A percentile compares a stretch with the other conserved stretches of the same genome.
phyloP scores from a whole-genome alignment of 768 basidiomycete genomes.

The Pleurotus citrinopileatus region DNA sequence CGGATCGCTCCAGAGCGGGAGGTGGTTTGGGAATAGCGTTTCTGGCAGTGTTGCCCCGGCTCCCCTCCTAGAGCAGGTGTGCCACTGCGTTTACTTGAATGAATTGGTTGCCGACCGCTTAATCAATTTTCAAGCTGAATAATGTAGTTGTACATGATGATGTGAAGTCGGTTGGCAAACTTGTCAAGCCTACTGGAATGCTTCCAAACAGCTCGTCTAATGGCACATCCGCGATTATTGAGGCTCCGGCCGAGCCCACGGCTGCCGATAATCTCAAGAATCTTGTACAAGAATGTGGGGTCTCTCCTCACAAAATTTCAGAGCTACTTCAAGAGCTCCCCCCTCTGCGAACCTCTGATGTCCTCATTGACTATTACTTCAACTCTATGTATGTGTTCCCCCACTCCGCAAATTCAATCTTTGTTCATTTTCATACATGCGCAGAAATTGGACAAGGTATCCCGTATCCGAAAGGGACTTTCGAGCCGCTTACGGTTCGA shows the following conservation, averaged over 20 bases:
- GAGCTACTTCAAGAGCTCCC: conserved; percentile 90
- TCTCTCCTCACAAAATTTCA: conserved; percentile 85
- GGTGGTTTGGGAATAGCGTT: conserved; percentile 84
- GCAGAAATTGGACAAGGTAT: conserved; percentile 91
- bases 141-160: conserved; percentile 34
- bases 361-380: conserved; percentile 83
- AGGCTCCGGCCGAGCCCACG: conserved; percentile 35
- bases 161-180: conserved; percentile 3
- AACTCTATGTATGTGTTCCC: conserved; percentile 52
- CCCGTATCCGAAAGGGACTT: conserved; percentile 87
- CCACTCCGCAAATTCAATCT: conserved; percentile 14
- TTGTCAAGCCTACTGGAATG: neutral
- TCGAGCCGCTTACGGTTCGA: conserved; percentile 63
- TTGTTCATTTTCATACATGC: neutral
- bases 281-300: conserved; percentile 90
- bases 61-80: conserved; percentile 76
- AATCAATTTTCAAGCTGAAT: conserved; percentile 41
- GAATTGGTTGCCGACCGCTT: neutral
- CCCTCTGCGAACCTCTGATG: conserved; percentile 68
- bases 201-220: neutral
- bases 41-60: conserved; percentile 81
- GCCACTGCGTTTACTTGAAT: conserved; percentile 9
- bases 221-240: conserved; percentile 13
- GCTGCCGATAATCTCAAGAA: conserved; percentile 83
- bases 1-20: conserved; percentile 79